Percentiles rank a stretch among this genome's conserved stretches.
phyloP scores from a whole-genome alignment of 192 early-diverging fungal genomes.

The Coemansia sp. region DNA sequence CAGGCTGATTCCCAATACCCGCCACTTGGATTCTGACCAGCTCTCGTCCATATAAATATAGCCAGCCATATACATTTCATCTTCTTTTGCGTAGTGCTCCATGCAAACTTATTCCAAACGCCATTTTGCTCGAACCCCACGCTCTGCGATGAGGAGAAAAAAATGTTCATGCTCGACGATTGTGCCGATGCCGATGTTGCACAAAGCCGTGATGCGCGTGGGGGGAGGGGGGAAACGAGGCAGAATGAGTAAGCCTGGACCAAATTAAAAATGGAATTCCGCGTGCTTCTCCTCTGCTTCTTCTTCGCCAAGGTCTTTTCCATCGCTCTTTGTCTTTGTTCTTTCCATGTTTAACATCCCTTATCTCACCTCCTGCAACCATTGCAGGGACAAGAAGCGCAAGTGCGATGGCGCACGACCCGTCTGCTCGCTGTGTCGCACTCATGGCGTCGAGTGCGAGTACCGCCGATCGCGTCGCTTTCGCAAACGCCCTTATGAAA shows the following conservation, averaged over 20 bases:
- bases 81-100: too few species aligned
- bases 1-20: neutral
- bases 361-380: constrained; percentile 50
- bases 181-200: neutral
- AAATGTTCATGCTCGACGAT: too few species aligned
- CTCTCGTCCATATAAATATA: constrained; percentile 31
- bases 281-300: neutral
- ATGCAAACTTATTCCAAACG: too few species aligned
- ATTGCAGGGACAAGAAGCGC: constrained; percentile 54
- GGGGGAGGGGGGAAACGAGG: neutral
- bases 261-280: constrained; percentile 9
- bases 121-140: too few species aligned
- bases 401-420: constrained; percentile 51
- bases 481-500: constrained; percentile 22
- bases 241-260: neutral
- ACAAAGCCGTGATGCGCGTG: too few species aligned
- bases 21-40: neutral
- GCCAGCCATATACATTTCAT: neutral
- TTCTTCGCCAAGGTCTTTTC: neutral
- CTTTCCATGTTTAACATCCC: constrained; percentile 37
- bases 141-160: too few species aligned
- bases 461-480: constrained; percentile 45
- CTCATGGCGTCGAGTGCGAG: constrained; percentile 44
- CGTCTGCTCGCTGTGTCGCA: constrained; percentile 36
- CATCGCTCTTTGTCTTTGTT: neutral